Evolutionary conservation across 305 asterid species (phyloP).

Genomic region (Fraxinus platypoda): DNA sequence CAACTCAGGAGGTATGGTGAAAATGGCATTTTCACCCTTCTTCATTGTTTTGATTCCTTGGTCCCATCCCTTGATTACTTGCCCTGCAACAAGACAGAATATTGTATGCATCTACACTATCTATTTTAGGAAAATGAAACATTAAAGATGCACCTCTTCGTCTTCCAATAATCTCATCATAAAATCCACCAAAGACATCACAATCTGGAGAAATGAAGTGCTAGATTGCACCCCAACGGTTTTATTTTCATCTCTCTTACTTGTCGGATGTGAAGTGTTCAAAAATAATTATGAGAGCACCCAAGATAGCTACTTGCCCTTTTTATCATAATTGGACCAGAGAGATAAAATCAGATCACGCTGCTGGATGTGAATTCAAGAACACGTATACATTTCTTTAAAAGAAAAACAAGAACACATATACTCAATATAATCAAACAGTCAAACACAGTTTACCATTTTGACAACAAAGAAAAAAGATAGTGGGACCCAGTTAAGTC

Average conservation of each 20-base stretch:
- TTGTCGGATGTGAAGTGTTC: neutral
- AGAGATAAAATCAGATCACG: neutral
- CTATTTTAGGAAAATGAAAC: neutral
- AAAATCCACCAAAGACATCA: neutral
- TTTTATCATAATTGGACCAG: neutral
- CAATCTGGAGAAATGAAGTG: neutral
- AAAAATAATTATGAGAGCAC: neutral
- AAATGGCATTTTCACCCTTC: constrained; percentile 85
- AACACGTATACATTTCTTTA: neutral
- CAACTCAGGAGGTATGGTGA: constrained; percentile 79
- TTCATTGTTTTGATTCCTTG: constrained; percentile 89
- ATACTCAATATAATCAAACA: neutral
- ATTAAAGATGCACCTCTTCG: neutral
- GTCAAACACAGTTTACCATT: neutral
- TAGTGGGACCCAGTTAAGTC: no score
- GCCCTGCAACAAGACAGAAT: constrained; percentile 49
- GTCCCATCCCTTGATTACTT: constrained; percentile 96
- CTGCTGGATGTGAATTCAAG: neutral
- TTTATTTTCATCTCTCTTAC: neutral
- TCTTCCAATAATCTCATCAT: neutral
- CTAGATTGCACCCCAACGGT: neutral
- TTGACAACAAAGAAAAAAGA: neutral
- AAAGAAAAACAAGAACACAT: neutral
- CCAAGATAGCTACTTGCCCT: neutral
- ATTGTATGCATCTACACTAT: neutral